Percentiles rank a stretch among this genome's conserved stretches.
Evolutionary conservation across 345 rosid species (phyloP).

Genomic region (Pelargonium nanum): DNA sequence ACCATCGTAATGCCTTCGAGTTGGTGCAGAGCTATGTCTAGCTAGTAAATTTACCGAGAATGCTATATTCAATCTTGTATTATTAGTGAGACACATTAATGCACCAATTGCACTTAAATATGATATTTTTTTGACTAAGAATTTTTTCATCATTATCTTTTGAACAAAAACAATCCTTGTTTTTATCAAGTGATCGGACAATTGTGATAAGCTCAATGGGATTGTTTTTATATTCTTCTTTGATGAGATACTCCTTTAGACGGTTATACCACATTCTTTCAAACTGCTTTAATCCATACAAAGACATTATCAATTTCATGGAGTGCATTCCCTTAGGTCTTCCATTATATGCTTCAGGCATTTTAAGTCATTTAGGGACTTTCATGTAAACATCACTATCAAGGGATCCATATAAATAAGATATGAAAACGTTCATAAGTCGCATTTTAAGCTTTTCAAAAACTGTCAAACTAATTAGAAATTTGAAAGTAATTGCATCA

Average conservation of each 20-base stretch:
- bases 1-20: neutral
- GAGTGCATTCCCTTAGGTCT: neutral
- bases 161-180: neutral
- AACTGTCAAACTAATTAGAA: neutral
- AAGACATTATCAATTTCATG: neutral
- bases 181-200: neutral
- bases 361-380: neutral
- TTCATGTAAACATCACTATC: neutral
- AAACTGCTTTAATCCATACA: neutral
- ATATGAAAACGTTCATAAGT: neutral
- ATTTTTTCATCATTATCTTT: neutral
- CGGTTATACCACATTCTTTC: neutral
- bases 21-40: constrained; percentile 5
- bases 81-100: neutral
- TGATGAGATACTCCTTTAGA: neutral
- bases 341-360: neutral
- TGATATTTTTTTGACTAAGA: constrained; percentile 2
- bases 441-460: neutral
- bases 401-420: neutral
- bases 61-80: neutral
- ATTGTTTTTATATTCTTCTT: constrained; percentile 1
- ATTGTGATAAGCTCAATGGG: neutral
- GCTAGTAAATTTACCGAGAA: constrained; percentile 4
- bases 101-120: constrained; percentile 8
- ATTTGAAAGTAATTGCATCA: neutral